Evolutionary conservation across 352 stramenopile genomes (phyloP), one percentile per base, ranked within the genome.

Genomic region (Phytophthora tubulina): DNA sequence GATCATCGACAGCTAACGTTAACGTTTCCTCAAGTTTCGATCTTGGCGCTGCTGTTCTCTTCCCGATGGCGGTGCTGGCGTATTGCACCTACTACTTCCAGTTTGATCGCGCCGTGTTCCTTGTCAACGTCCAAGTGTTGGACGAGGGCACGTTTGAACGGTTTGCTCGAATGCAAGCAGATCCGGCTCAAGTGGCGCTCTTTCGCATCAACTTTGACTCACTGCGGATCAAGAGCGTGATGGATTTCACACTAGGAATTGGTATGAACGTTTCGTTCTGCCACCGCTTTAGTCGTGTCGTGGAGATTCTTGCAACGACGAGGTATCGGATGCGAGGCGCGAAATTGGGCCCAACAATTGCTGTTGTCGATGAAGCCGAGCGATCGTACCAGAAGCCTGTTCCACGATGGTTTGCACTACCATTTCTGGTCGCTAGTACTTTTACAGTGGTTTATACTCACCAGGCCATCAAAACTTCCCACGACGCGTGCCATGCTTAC

Each of bases 251-350:
- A 11, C 60, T 80, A 3, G 63, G 67, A 0, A 76, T 82, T 41
- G 65, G 73, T 35, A 77, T 76, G 60, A 82, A 75, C 30, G 2
- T 77, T 5, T 74, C 70, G 5, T 81, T 86, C 35, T 82, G 69
- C 44, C 54, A 78, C 33, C 73, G 76, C 21, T 74, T 82, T 51
- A 70, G 67, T 53, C 69, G 63, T 6, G 54, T 79, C 10, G 13
- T 77, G 1, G 58, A 78, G 4, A 67, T 68, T 4, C 41, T 76
- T 6, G 60, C 57, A 27, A 52, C 38, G 3, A 27, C 27, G n/a
- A 50, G 50, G 6, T 49, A 57, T 59, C 50, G 42, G 31, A 42
- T 58, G 41, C 32, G 14, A 10, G 38, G 42, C 4, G 49, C 33
- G 0, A 67, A 62, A 9, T 51, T 62, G 6, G 41, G 41, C 2